Base-by-base conservation (phyloP, 2,329 filamentous ascomycete genomes). In the Fusarium longipes region DNA sequence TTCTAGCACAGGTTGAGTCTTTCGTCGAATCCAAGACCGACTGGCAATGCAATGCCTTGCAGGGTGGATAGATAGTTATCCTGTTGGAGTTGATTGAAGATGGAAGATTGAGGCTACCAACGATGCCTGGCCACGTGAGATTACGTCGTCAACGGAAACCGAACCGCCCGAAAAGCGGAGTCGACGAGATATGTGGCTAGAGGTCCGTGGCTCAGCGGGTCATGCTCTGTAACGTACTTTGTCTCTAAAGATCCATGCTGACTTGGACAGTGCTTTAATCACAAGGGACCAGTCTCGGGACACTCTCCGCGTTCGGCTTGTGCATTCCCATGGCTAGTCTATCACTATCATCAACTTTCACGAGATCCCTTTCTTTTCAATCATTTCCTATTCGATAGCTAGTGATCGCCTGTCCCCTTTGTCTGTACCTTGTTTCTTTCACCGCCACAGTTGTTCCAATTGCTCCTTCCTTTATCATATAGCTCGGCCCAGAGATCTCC, bases 81-180 rank as follows among this genome's bases (percentile, higher is more conserved):
- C 30, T 12, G 5, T 11, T 25, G 47, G 27, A 10, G 45, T 54
- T 63, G 53, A 38, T 25, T 57, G 43, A 56, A 59, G 57, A 66
- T 66, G 60, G 56, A 27, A 69, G 44, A 53, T 63, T 67, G 42
- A 71, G 63, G 64, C 57, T 65, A 64, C 49, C 24, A 32, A 27
- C 22, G 40, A 65, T 57, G 48, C 29, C 32, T 25, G 55, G 58
- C 60, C 71, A 73, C 71, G 71, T 73, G 71, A 72, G 67, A 73
- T 72, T 73, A 71, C 63, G 69, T 71, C 65, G 69, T 45, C 61
- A 61, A 38, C 25, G 15, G 36, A 40, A 27, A 48, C 57, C 43
- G 38, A 27, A 48, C 57, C 43, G 38, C 47, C 58, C 43, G 51
- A 50, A 45, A n/a, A 62, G 33, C 57, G 43, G 50, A 51, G 33